A percentile compares a stretch with the other conserved stretches of the same genome.
phyloP scores from a whole-genome alignment of 352 stramenopile species.

The Aphanomyces astaci region DNA sequence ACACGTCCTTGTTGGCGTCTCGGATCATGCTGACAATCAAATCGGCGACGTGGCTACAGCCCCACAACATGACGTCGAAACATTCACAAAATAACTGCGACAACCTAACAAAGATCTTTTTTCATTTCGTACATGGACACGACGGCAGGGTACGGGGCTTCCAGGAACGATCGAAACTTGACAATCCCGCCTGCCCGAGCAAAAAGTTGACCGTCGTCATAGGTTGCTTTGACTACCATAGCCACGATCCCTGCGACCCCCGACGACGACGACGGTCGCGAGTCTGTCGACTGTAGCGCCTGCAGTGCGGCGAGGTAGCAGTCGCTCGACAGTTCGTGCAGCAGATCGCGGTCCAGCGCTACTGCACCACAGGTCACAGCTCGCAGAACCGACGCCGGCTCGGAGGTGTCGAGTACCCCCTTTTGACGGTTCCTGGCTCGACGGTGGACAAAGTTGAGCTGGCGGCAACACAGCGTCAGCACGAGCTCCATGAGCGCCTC shows the following conservation, averaged over 20 bases:
- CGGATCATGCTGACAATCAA: conserved; percentile 10
- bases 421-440: not conserved
- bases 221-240: conserved; percentile 3
- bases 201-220: conserved; percentile 13
- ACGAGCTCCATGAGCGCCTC: not conserved
- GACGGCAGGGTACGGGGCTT: not conserved
- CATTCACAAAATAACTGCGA: too few species aligned
- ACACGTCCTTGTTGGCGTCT: not conserved
- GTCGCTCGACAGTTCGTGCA: conserved; percentile 2
- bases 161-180: conserved; percentile 1
- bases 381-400: too few species aligned
- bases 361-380: not conserved
- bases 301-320: not conserved
- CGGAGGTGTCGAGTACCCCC: too few species aligned
- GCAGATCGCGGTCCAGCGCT: conserved; percentile 1
- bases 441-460: not conserved
- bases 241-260: not conserved
- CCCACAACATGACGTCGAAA: too few species aligned
- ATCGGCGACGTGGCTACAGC: not conserved
- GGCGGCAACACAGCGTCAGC: not conserved
- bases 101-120: not conserved
- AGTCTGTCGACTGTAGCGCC: not conserved
- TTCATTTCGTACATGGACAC: not conserved
- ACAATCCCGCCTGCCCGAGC: not conserved
- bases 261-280: not conserved